Percentiles rank a stretch among this genome's conserved stretches.
Evolutionary conservation across 2,329 filamentous ascomycete species (phyloP).

Genomic region (Ceratocystis cubensis): DNA sequence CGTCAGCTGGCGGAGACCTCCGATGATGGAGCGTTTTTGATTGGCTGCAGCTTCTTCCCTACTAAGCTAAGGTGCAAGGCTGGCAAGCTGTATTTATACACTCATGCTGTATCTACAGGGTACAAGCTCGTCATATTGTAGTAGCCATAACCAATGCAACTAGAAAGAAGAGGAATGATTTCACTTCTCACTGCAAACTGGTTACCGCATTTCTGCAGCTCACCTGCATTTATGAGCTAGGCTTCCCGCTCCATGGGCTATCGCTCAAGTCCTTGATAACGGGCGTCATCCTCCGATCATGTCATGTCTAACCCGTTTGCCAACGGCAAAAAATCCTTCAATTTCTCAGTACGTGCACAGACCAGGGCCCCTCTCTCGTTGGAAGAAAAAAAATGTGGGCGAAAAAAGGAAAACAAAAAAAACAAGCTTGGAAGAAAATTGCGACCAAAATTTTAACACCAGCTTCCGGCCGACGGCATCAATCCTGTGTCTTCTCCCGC

Average conservation of each 20-base stretch:
- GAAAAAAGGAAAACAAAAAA: neutral
- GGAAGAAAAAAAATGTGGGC: neutral
- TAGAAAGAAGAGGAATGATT: too few relatives aligned
- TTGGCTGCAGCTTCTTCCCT: conserved; percentile 38
- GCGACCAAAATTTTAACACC: neutral
- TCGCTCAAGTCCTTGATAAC: neutral
- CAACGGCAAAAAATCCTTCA: conserved; percentile 8
- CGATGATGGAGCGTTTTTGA: conserved; percentile 49
- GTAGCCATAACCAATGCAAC: too few relatives aligned
- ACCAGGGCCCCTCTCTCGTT: neutral
- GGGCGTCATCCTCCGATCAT: neutral
- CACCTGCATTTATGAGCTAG: too few relatives aligned
- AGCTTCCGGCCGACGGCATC: conserved; percentile 6
- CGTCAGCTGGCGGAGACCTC: neutral
- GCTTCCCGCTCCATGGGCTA: neutral
- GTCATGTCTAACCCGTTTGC: neutral
- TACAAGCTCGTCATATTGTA: neutral
- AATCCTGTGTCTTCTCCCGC: neutral
- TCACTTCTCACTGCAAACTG: too few relatives aligned
- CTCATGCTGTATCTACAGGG: neutral
- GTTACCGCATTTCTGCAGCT: too few relatives aligned
- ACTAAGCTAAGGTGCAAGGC: neutral
- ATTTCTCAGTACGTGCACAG: neutral
- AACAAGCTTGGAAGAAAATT: neutral
- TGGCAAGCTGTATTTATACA: neutral